Evolutionary conservation across 1,284 basidiomycete species (phyloP).

Genomic region (Apiotrichum gamsii): DNA sequence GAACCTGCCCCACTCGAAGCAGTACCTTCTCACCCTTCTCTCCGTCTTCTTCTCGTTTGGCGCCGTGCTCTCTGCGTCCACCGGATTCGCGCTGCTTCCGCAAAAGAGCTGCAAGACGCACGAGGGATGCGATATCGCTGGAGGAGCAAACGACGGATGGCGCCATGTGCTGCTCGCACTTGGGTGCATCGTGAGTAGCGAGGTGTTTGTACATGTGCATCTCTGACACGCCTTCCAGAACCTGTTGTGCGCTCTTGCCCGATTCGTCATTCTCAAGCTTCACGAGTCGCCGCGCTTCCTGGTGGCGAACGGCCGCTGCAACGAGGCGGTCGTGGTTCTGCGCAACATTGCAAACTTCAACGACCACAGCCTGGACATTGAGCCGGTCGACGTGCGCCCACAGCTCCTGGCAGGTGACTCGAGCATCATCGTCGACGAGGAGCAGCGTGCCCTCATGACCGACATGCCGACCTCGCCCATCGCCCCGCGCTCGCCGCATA

Average conservation of each 20-base stretch:
- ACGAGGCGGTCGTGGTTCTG: constrained; percentile 74
- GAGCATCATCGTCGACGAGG: constrained; percentile 1
- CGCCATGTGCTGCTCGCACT: constrained; percentile 68
- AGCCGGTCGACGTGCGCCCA: constrained; percentile 59
- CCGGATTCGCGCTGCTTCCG: constrained; percentile 72
- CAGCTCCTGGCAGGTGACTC: background rate
- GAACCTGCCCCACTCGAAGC: constrained; percentile 83
- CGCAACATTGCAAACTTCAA: constrained; percentile 79
- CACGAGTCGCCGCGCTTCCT: constrained; percentile 91
- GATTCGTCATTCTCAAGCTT: constrained; percentile 81
- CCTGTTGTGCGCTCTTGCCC: constrained; percentile 72
- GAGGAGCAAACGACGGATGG: constrained; percentile 73
- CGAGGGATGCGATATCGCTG: constrained; percentile 52
- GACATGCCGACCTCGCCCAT: constrained; percentile 5
- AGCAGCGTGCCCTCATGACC: constrained; percentile 5
- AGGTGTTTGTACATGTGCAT: too few species aligned
- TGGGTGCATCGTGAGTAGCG: constrained; percentile 64
- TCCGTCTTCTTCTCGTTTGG: constrained; percentile 93
- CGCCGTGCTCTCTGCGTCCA: constrained; percentile 71
- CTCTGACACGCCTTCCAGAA: constrained; percentile 54
- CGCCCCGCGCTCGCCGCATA: constrained; percentile 3
- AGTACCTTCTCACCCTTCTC: constrained; percentile 89
- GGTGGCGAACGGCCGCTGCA: constrained; percentile 70
- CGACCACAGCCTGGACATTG: constrained; percentile 61
- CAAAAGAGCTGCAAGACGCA: constrained; percentile 59